Conservation (phyloP, 164 flowering plant genomes). For the Santalum album region DNA sequence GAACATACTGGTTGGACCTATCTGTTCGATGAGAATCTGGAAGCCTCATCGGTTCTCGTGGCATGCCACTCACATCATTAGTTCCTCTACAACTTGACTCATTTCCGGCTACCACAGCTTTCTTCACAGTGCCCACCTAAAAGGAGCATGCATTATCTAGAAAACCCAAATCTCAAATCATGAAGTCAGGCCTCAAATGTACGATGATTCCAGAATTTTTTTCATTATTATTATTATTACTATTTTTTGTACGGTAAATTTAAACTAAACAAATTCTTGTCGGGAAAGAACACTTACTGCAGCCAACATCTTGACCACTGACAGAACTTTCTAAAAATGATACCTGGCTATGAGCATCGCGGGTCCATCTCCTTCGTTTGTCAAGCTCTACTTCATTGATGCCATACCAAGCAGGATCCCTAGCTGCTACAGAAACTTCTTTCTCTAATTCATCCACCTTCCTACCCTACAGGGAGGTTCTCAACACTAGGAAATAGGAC, state of each 20-base stretch:
- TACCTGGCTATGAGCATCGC: conserved; percentile 69
- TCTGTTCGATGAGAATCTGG: neutral
- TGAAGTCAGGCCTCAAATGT: too few species aligned
- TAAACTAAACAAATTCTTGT: too few species aligned
- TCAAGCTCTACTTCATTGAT: conserved; percentile 71
- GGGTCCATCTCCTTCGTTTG: conserved; percentile 73
- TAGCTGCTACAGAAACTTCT: conserved; percentile 71
- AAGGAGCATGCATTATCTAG: neutral
- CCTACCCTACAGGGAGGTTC: conserved; percentile 39
- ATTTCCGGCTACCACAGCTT: neutral
- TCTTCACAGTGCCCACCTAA: conserved; percentile 4
- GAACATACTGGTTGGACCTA: neutral
- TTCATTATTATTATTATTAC: too few species aligned
- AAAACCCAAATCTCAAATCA: too few species aligned
- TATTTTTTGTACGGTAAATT: too few species aligned
- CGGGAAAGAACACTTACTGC: too few species aligned
- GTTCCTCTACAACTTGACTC: neutral
- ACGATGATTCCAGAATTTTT: too few species aligned
- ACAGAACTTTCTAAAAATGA: too few species aligned
- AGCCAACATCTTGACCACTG: too few species aligned
- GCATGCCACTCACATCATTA: neutral
- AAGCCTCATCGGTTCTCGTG: neutral
- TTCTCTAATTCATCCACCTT: conserved; percentile 93
- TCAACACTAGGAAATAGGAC: too few species aligned
- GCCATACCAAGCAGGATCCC: conserved; percentile 75